phyloP scores from a whole-genome alignment of 2,329 filamentous ascomycete species.

The Celoporthe dispersa region DNA sequence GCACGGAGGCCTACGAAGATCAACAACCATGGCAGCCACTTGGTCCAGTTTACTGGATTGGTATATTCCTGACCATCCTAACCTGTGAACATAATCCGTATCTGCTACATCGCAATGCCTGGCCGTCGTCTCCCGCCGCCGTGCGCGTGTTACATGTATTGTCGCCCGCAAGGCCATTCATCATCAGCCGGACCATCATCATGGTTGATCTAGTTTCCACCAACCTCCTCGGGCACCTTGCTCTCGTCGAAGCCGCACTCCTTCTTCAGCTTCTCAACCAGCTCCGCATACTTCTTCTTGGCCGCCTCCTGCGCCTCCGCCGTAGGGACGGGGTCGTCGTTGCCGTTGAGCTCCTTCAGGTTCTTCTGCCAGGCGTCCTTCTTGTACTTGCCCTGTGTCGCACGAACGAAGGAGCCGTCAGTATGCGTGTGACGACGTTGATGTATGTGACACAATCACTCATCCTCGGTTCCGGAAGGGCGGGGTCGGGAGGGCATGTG shows the following conservation, averaged over 20 bases:
- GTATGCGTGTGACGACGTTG: neutral
- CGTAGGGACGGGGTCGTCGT: slow-evolving; percentile 14
- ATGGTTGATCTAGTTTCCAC: slow-evolving; percentile 30
- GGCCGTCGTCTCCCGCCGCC: neutral
- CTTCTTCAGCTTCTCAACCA: slow-evolving; percentile 73
- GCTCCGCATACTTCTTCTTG: slow-evolving; percentile 75
- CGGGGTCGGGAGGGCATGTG: neutral
- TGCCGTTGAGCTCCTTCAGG: slow-evolving; percentile 54
- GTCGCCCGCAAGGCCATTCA: neutral
- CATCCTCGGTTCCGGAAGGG: neutral
- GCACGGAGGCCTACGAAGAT: neutral
- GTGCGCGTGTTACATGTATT: neutral
- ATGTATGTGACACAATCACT: slow-evolving; percentile 7
- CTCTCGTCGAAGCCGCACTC: slow-evolving; percentile 69
- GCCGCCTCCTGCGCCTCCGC: slow-evolving; percentile 67
- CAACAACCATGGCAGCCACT: neutral
- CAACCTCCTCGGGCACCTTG: slow-evolving; percentile 65
- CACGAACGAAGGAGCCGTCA: neutral
- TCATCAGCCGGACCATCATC: neutral
- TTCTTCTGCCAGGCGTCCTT: slow-evolving; percentile 75
- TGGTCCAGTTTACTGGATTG: neutral
- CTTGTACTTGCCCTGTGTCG: slow-evolving; percentile 75
- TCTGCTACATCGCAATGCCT: slow-evolving; percentile 2
- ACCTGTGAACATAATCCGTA: neutral
- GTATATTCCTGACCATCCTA: neutral